Evolutionary conservation across 2,329 filamentous ascomycete genomes (phyloP), one percentile per base, ranked within the genome.

Genomic region (Fusarium sp.): DNA sequence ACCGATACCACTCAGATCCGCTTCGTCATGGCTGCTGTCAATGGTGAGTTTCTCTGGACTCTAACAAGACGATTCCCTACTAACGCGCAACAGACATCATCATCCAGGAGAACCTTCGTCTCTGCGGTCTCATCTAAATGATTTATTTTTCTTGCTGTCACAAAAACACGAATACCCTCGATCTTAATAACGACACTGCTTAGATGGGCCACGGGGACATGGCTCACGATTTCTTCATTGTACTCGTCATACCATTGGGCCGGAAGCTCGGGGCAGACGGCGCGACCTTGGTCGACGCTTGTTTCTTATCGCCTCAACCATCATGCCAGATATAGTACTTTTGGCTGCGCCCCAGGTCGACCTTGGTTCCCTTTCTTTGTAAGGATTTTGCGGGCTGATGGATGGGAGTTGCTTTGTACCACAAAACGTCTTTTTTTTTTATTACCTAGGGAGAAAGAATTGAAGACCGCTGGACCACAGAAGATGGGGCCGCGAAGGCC

Each of bases 1-100:
- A 99, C 96, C 57, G 96, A 99, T 82, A 99, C 96, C 35, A 98
- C 96, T 80, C 96, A 99, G 85, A 99, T 99, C 80, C 92, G 96
- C 81, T 98, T 99, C 88, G 96, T 99, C 85, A 99, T 99, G 96
- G 95, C 96, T 71, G 96, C 96, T 77, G 96, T 99, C 81, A 99
- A 99, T 86, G 95, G 95, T 98, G 89, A 80, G 92, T 83, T 55
- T 2, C 10, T 24, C 1, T 10, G 7, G 33, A 6, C 49, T 57
- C 53, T 5, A 40, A 35, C 7, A 16, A 14, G 3, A 14, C 29
- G 5, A 4, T 22, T 2, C 22, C 16, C 56, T 35, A 64, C 86
- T 91, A 85, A 92, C 79, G 7, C 16, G 3, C 2, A 27, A 3
- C 76, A 98, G 96, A 99, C 86, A 99, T 99, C 84, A 99, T 99